A percentile compares a stretch with the other conserved stretches of the same genome.
phyloP scores from a whole-genome alignment of 1,139 yeast genomes.

The Yamadazyma sp. region DNA sequence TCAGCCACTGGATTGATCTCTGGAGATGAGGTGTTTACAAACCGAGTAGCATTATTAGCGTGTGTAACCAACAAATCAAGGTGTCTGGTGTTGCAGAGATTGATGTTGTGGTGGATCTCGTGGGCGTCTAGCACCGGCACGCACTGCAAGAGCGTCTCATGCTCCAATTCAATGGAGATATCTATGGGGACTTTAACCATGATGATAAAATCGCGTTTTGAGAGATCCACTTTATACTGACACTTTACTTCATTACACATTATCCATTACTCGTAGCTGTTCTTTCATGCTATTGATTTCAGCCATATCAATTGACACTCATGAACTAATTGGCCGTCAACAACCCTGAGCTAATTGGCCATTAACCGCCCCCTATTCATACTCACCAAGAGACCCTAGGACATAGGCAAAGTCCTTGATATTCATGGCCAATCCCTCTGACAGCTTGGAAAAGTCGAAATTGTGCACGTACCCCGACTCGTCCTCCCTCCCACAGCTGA shows the following conservation, averaged over 20 bases:
- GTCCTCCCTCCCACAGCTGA: slow-evolving; percentile 36
- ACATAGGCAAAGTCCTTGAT: slow-evolving; percentile 47
- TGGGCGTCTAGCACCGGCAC: slow-evolving; percentile 9
- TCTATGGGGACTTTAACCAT: background rate
- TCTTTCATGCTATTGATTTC: too few species aligned
- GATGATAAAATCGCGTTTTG: too few species aligned
- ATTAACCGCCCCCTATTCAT: slow-evolving; percentile 21
- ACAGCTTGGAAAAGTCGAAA: slow-evolving; percentile 28
- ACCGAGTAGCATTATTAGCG: slow-evolving; percentile 16
- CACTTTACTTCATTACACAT: too few species aligned
- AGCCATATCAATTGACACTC: too few species aligned
- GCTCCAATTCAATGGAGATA: slow-evolving; percentile 5
- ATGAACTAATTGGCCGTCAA: too few species aligned
- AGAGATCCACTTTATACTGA: too few species aligned
- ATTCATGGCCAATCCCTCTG: slow-evolving; percentile 29
- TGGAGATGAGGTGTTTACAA: background rate
- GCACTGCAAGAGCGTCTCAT: slow-evolving; percentile 6
- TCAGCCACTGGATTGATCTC: slow-evolving; percentile 2
- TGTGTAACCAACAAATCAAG: slow-evolving; percentile 32
- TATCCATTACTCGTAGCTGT: too few species aligned
- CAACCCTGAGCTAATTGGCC: too few species aligned
- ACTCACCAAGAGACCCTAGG: slow-evolving; percentile 42
- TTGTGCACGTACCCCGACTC: slow-evolving; percentile 29
- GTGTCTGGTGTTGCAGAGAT: slow-evolving; percentile 27
- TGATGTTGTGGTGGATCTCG: slow-evolving; percentile 14